Evolutionary conservation across 345 rosid genomes (phyloP), one percentile per base, ranked within the genome.

Genomic region (Euphorbia peplus): DNA sequence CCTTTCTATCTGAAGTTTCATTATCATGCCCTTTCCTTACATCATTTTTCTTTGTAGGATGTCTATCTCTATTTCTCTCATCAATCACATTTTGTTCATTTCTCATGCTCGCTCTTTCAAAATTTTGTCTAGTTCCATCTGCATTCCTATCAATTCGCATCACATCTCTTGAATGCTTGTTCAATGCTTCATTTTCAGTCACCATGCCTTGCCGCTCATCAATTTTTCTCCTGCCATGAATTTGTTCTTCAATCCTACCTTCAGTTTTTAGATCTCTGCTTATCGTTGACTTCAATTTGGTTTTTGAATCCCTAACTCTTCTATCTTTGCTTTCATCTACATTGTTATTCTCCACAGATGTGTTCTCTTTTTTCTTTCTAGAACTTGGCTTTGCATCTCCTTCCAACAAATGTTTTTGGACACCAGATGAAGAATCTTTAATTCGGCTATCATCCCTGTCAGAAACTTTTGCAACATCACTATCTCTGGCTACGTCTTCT

Each of bases 41-140:
- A n/a, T n/a, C n/a, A n/a, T n/a, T n/a, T n/a, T n/a, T n/a, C n/a
- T n/a, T n/a, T n/a, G n/a, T n/a, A n/a, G n/a, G n/a, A n/a, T n/a
- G n/a, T n/a, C n/a, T n/a, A n/a, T n/a, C n/a, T n/a, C 21, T 51
- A 73, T 64, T 60, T 63, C 76, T 75, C 67, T 76, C 76, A 73
- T 83, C 79, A 57, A 80, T 78, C 68, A 66, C 84, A 80, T 72
- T 79, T 48, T 52, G 83, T 73, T 80, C 70, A 64, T 80, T 88
- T 83, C 80, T 82, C 83, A 78, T 81, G 66, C 66, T 74, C 71
- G 73, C 88, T 75, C 71, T 68, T 58, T 90, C 87, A 50, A 72
- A 69, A 68, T 79, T 87, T 41, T 64, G 66, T 66, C 77, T 80
- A 61, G 42, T 77, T 70, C 81, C 72, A 57, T 74, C 80, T 39